Conservation (phyloP, 2,329 filamentous ascomycete genomes). For the Xylaria sp. region DNA sequence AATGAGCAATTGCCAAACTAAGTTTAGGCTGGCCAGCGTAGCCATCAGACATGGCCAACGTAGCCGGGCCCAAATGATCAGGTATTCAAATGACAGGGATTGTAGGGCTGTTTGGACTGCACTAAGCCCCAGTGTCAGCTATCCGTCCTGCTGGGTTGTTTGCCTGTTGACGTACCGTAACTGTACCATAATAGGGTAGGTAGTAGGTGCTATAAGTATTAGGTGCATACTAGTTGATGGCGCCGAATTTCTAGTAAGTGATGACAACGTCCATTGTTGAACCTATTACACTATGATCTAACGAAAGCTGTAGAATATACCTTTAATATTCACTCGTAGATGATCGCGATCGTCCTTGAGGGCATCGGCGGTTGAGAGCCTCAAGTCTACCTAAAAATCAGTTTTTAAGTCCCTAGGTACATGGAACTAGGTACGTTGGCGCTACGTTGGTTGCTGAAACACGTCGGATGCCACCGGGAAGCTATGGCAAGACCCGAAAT, state of each 20-base stretch:
- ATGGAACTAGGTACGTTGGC: too few species aligned
- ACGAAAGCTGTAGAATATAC: background rate
- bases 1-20: too few species aligned
- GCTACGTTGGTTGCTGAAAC: conserved; percentile 5
- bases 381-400: too few species aligned
- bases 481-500: conserved; percentile 2
- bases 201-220: background rate
- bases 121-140: conserved; percentile 2
- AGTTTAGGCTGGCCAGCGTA: too few species aligned
- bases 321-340: background rate
- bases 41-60: too few species aligned
- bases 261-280: background rate
- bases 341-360: background rate
- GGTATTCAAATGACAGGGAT: conserved; percentile 17
- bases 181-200: too few species aligned
- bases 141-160: background rate
- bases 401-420: too few species aligned
- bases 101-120: conserved; percentile 16
- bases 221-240: too few species aligned
- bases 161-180: background rate
- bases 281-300: background rate
- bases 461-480: conserved; percentile 22
- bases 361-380: background rate
- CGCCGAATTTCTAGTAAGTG: too few species aligned
- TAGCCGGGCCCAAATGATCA: conserved; percentile 2